A percentile compares a stretch with the other conserved stretches of the same genome.
phyloP scores from a whole-genome alignment of 495 filamentous ascomycete species.

The Neurospora sp. region DNA sequence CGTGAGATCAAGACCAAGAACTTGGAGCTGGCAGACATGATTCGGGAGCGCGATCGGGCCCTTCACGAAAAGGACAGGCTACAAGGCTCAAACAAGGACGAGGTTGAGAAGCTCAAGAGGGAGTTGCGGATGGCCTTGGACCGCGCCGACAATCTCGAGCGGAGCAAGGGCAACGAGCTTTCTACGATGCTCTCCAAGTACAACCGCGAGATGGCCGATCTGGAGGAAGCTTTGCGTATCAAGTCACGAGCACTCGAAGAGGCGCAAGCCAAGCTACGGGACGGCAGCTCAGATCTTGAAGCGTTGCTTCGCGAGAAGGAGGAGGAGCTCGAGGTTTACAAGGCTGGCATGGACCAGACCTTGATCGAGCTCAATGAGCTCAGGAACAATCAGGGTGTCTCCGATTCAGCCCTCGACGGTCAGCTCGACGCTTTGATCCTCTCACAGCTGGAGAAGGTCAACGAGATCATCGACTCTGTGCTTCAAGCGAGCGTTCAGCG shows the following conservation, averaged over 20 bases:
- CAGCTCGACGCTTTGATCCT: slow-evolving; percentile 84
- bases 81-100: slow-evolving; percentile 78
- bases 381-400: slow-evolving; percentile 54
- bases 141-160: slow-evolving; percentile 85
- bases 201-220: slow-evolving; percentile 90
- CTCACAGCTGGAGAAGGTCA: slow-evolving; percentile 80
- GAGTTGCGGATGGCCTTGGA: slow-evolving; percentile 89
- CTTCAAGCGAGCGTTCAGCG: slow-evolving; percentile 87
- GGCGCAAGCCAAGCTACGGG: slow-evolving; percentile 59
- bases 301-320: slow-evolving; percentile 80
- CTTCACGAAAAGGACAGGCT: slow-evolving; percentile 82
- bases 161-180: slow-evolving; percentile 85
- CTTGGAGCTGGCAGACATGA: slow-evolving; percentile 96
- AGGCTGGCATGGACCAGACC: slow-evolving; percentile 93
- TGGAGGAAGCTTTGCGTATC: slow-evolving; percentile 83
- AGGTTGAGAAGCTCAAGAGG: slow-evolving; percentile 92
- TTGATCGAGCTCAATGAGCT: slow-evolving; percentile 84
- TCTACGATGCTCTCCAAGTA: slow-evolving; percentile 90
- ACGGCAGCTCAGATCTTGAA: slow-evolving; percentile 79
- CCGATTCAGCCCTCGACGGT: slow-evolving; percentile 73
- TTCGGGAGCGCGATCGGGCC: slow-evolving; percentile 90
- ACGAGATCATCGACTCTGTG: slow-evolving; percentile 96
- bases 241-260: slow-evolving; percentile 89
- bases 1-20: slow-evolving; percentile 98
- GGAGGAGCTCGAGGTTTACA: slow-evolving; percentile 93